Evolutionary conservation across 495 filamentous ascomycete species (phyloP), one percentile per base, ranked within the genome.

Genomic region (Penicillium coprophilum): DNA sequence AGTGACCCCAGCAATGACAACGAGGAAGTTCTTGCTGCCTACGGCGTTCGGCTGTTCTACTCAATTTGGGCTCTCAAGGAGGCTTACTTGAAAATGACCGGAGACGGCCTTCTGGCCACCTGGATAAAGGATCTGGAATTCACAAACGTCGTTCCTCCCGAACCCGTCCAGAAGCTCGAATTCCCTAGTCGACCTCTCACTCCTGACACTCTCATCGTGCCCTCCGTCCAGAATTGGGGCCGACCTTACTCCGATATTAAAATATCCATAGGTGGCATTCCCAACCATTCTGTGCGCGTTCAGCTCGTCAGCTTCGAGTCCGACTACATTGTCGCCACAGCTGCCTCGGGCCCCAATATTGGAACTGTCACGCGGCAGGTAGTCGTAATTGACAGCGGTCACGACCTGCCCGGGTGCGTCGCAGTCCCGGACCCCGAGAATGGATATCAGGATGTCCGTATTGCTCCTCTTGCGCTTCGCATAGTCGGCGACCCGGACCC

Each of bases 41-140:
- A 80, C 40, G 82, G 86, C 30, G 75, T 95, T 40, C 78, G 92
- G 3, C 75, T 85, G 6, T 97, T 97, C 70, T 96, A 94, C 64
- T 85, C 91, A 2, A 88, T 87, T 60, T 96, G 90, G 90, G 90
- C 87, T 52, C 77, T 94, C 51, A 89, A 94, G 61, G 92, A 96
- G 73, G 89, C 92, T 1, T 97, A 92, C 72, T 84, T 97, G 59
- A 97, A 97, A 80, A 84, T 97, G 82, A 91, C 89, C 9, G 92
- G 92, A 28, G 91, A 96, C 61, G 92, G 90, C 17, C 75, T 97
- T 46, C 73, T 96, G 32, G 91, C 91, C 4, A 76, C 80, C 3
- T 96, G 91, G 91, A 68, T 96, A 52, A 75, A 77, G 50, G 77
- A 87, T 19, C 64, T 91, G 38, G 84, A 89, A 57, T 90, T 93